Evolutionary conservation across 192 early-diverging fungal genomes (phyloP).

Genomic region (Pilaira anomala): DNA sequence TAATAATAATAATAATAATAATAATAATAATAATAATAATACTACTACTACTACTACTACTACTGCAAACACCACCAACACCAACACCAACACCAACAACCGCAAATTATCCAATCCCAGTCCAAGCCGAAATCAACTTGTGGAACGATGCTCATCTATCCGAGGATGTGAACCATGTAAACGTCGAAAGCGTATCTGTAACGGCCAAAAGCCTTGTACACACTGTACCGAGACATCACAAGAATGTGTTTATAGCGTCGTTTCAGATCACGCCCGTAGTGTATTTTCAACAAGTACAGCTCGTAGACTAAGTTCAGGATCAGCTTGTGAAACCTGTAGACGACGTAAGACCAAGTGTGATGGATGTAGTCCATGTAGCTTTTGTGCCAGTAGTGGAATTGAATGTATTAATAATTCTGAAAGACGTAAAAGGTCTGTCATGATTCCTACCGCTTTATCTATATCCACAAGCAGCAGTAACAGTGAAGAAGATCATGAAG

Average conservation of each 20-base stretch:
- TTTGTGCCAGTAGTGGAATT: conserved; percentile 30
- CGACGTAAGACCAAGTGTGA: conserved; percentile 43
- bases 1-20: no score
- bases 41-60: no score
- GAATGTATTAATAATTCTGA: conserved; percentile 41
- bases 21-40: no score
- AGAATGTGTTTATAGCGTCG: conserved; percentile 31
- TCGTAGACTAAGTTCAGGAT: conserved; percentile 33
- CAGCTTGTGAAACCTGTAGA: conserved; percentile 39
- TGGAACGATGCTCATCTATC: conserved; percentile 32
- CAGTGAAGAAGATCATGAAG: conserved; percentile 18
- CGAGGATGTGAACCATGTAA: conserved; percentile 35
- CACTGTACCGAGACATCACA: conserved; percentile 16
- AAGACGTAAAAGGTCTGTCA: conserved; percentile 25
- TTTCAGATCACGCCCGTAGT: conserved; percentile 31
- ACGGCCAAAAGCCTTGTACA: conserved; percentile 30
- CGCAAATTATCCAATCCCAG: conserved; percentile 20
- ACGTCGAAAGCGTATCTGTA: conserved; percentile 22
- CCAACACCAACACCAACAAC: no score
- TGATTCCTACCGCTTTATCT: background rate
- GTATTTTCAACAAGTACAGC: conserved; percentile 33
- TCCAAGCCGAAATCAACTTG: conserved; percentile 25
- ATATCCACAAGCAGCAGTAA: background rate
- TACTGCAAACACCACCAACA: no score
- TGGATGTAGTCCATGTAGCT: conserved; percentile 38